Evolutionary conservation across 2,329 filamentous ascomycete genomes (phyloP), one percentile per base, ranked within the genome.

Genomic region (Colletotrichum sp.): DNA sequence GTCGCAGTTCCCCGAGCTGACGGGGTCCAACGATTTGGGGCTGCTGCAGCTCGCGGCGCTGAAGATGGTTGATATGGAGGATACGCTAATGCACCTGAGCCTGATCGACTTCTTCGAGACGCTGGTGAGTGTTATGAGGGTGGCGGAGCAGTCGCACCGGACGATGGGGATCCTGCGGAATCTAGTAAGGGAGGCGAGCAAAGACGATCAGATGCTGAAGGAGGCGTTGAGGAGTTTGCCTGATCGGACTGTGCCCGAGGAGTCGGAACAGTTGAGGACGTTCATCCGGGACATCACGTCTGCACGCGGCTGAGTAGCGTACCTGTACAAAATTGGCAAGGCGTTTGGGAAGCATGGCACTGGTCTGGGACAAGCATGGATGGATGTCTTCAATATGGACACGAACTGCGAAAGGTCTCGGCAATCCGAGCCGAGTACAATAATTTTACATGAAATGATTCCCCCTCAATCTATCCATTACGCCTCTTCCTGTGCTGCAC

Each of bases 61-160:
- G 32, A 83, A 79, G 70, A 91, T 92, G 90, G 85, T 91, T 30
- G 88, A 89, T 74, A 85, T 80, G 71, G 80, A 83, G 1, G 90
- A 92, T 71, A 75, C 83, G 25, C 84, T 92, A 27, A 89, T 91
- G 87, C 86, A 88, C 59, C 81, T 89, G 8, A 89, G 78, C 69
- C 84, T 91, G 25, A 82, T 90, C n/a, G 88, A 90, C 77, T 91
- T 90, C 75, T 89, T 89, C 78, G 88, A 91, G 82, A 82, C 84
- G 9, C 83, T 91, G 25, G 82, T 91, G 32, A 88, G 86, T 66
- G 83, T 89, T 39, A 86, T 90, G 84, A 83, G 88, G 16, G 81
- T 88, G 6, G 83, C 86, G 1, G 83, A 82, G 16, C 84, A 81
- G 66, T 83, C 79, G 69, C 82, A 82, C 1, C 66, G 72, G 9